A percentile compares a stretch with the other conserved stretches of the same genome.
phyloP scores from a whole-genome alignment of 352 stramenopile genomes.

The Albugo laibachii region DNA sequence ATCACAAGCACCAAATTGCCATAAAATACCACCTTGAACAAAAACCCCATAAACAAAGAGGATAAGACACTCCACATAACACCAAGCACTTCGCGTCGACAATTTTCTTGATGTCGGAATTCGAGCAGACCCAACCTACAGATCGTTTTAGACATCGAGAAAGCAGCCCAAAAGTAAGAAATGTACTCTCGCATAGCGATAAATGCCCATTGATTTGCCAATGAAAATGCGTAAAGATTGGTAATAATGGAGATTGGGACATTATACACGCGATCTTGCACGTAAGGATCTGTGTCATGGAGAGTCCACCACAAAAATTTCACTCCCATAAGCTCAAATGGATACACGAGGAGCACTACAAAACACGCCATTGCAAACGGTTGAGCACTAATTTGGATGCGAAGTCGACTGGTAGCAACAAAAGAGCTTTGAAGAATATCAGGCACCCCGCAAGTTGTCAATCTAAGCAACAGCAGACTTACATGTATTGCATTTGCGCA shows the following conservation, averaged over 20 bases:
- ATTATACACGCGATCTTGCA: constrained; percentile 33
- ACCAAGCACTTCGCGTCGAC: constrained; percentile 45
- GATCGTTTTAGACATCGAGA: constrained; percentile 27
- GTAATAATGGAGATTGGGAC: constrained; percentile 45
- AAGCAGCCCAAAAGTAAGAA: constrained; percentile 4
- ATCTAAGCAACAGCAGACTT: neutral
- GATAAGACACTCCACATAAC: constrained; percentile 31
- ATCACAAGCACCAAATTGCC: constrained; percentile 32
- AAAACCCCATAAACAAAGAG: constrained; percentile 20
- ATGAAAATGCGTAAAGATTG: constrained; percentile 42
- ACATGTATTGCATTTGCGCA: constrained; percentile 11
- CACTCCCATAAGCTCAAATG: constrained; percentile 50
- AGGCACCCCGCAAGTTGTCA: neutral
- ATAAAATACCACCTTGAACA: constrained; percentile 47
- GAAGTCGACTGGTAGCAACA: constrained; percentile 35
- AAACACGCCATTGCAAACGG: constrained; percentile 42
- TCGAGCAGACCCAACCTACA: constrained; percentile 34
- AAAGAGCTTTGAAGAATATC: constrained; percentile 76
- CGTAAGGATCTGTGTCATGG: constrained; percentile 58
- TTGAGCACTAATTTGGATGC: constrained; percentile 54
- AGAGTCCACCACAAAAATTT: constrained; percentile 78
- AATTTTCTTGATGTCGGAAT: constrained; percentile 39
- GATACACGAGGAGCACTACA: constrained; percentile 31
- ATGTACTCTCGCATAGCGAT: no score
- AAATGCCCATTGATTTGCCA: constrained; percentile 2